Conservation (phyloP, 139 green algal species). For the Chlorella sp. region DNA sequence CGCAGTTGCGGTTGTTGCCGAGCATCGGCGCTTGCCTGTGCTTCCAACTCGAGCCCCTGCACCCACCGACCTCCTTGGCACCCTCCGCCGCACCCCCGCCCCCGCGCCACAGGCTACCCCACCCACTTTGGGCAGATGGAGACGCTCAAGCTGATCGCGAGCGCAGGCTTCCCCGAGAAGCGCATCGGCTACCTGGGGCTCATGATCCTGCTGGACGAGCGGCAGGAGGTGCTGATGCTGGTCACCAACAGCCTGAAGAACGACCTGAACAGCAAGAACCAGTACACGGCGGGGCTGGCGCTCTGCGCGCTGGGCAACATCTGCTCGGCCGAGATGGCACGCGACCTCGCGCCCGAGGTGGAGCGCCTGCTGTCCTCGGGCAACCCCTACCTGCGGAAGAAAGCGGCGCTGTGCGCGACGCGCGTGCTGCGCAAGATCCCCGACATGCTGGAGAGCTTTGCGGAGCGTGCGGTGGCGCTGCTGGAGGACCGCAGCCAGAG, state of each 20-base stretch:
- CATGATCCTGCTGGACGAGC: conserved; percentile 97
- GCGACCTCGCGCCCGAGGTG: conserved; percentile 94
- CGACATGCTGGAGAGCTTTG: conserved; percentile 89
- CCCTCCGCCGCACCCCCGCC: too few species aligned
- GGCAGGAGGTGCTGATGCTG: conserved; percentile 99
- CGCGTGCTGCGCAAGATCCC: conserved; percentile 93
- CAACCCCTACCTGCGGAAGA: conserved; percentile 94
- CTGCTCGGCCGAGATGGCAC: conserved; percentile 95
- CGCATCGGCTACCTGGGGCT: conserved; percentile 97
- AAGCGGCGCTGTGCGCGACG: conserved; percentile 87
- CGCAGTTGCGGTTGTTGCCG: too few species aligned
- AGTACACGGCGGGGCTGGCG: conserved; percentile 90
- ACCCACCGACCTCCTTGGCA: too few species aligned
- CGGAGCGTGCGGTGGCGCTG: conserved; percentile 70
- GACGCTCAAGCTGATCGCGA: conserved; percentile 96
- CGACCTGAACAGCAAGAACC: conserved; percentile 83
- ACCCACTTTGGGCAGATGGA: conserved; percentile 99
- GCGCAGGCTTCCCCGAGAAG: conserved; percentile 86
- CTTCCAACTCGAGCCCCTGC: too few species aligned
- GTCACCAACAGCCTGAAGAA: conserved; percentile 99
- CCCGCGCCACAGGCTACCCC: too few species aligned
- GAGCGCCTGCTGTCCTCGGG: conserved; percentile 76
- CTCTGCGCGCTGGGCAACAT: conserved; percentile 97
- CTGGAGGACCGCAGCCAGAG: conserved; percentile 90
- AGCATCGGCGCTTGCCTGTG: too few species aligned